phyloP scores from a whole-genome alignment of 169 alveolate species.

The Perkinsus olseni region DNA sequence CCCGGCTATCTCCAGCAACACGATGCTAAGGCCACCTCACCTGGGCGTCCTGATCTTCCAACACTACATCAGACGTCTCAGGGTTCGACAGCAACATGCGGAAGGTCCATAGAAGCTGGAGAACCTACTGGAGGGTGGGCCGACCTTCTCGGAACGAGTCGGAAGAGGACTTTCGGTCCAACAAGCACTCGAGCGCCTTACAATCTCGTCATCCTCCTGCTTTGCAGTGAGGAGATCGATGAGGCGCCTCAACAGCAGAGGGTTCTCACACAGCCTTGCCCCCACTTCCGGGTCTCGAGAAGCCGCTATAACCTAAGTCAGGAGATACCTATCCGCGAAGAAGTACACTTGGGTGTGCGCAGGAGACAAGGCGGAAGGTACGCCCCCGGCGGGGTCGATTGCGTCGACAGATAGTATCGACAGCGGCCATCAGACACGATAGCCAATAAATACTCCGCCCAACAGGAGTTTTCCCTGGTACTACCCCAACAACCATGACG shows the following conservation, averaged over 20 bases:
- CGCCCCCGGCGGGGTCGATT: too few relatives aligned
- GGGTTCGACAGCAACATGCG: neutral
- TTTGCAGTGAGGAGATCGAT: neutral
- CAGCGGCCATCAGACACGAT: too few relatives aligned
- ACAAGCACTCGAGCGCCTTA: too few relatives aligned
- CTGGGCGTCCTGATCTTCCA: neutral
- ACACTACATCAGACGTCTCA: neutral
- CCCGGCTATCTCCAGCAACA: too few relatives aligned
- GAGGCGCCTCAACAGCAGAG: neutral
- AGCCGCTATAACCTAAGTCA: neutral
- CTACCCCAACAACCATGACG: neutral
- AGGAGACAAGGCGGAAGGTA: too few relatives aligned
- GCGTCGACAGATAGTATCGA: too few relatives aligned
- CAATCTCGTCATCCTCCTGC: neutral
- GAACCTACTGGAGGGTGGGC: neutral
- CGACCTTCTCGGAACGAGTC: too few relatives aligned
- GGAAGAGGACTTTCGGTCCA: too few relatives aligned
- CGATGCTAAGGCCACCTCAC: too few relatives aligned
- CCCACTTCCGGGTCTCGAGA: neutral
- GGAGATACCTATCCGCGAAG: too few relatives aligned
- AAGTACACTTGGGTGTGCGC: too few relatives aligned
- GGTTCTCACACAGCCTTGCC: neutral
- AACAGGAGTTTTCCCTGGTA: neutral
- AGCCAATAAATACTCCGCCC: too few relatives aligned
- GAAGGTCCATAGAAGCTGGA: neutral